A percentile compares a stretch with the other conserved stretches of the same genome.
Evolutionary conservation across 1,139 yeast species (phyloP).

Genomic region (Yamadazyma diospyri): DNA sequence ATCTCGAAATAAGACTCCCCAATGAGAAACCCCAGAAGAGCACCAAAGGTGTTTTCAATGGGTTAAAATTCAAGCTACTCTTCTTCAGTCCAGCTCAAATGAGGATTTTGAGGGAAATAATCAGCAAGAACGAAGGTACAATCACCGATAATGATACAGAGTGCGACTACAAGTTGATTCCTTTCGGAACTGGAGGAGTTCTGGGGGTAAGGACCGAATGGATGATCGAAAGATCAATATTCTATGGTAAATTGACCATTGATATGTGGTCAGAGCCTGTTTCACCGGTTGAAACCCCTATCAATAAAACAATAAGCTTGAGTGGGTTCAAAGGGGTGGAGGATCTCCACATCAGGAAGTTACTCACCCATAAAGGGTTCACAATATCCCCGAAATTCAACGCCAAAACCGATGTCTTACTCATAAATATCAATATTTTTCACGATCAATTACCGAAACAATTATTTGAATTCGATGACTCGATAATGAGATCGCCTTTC

Average conservation of each 20-base stretch:
- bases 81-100: constrained; percentile 9
- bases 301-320: constrained; percentile 50
- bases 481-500: constrained; percentile 34
- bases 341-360: constrained; percentile 65
- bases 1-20: constrained; percentile 1
- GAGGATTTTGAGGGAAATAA: constrained; percentile 22
- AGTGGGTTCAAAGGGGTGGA: constrained; percentile 88
- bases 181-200: constrained; percentile 9
- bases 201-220: constrained; percentile 61
- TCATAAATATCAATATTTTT: constrained; percentile 58
- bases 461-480: constrained; percentile 22
- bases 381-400: constrained; percentile 50
- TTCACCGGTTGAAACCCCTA: constrained; percentile 32
- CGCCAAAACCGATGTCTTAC: constrained; percentile 55
- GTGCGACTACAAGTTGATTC: constrained; percentile 10
- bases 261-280: constrained; percentile 79
- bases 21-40: background rate
- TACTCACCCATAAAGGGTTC: constrained; percentile 53
- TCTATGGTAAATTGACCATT: constrained; percentile 47
- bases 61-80: constrained; percentile 10
- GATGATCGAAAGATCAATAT: constrained; percentile 77
- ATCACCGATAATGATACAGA: constrained; percentile 9
- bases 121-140: constrained; percentile 43
- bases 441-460: constrained; percentile 18
- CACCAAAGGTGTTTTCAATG: constrained; percentile 6